Evolutionary conservation across 495 filamentous ascomycete species (phyloP), one percentile per base, ranked within the genome.

Genomic region (Penicillium mononematosum): DNA sequence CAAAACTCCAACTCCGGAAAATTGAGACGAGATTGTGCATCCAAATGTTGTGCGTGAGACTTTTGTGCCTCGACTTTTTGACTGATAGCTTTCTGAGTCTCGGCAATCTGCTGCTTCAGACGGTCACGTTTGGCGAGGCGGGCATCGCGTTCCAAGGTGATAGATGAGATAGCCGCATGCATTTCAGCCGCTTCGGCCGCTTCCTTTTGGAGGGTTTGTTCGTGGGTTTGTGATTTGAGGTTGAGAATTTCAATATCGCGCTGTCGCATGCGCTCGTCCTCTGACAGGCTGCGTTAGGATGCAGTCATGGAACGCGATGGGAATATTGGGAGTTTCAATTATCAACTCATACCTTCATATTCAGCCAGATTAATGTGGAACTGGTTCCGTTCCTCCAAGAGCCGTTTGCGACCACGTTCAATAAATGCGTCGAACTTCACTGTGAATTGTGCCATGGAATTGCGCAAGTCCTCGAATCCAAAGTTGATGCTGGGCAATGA

Each of bases 1-100:
- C 95, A 98, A 71, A 98, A 98, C 39, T 91, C 87, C 39, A 98
- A 79, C 70, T 98, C 94, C 3, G 94, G 94, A 43, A 87, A 81
- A 71, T 98, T 96, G 58, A 89, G 87, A 42, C 90, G 82, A 36
- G 87, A 80, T 72, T 97, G 93, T 29, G 85, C 78, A 67, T 95
- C 88, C 25, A 92, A 66, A 58, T 88, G 81, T 49, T 83, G 80
- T 24, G 82, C 77, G 58, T 88, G 80, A 49, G 75, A 75, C 56
- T 82, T 80, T 68, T 88, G 86, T 14, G 84, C 82, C 52, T 86
- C 81, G 3, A 83, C 58, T 46, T 78, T 81, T 46, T 85, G 82
- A 20, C 78, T 78, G 59, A 89, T 87, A 2, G 78, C 80, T 61
- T 83, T 85, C 59, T 95, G 90, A 2, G 87, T 85, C 52, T 88